phyloP scores from a whole-genome alignment of 2,329 filamentous ascomycete genomes.

The Sclerotinia nivalis region DNA sequence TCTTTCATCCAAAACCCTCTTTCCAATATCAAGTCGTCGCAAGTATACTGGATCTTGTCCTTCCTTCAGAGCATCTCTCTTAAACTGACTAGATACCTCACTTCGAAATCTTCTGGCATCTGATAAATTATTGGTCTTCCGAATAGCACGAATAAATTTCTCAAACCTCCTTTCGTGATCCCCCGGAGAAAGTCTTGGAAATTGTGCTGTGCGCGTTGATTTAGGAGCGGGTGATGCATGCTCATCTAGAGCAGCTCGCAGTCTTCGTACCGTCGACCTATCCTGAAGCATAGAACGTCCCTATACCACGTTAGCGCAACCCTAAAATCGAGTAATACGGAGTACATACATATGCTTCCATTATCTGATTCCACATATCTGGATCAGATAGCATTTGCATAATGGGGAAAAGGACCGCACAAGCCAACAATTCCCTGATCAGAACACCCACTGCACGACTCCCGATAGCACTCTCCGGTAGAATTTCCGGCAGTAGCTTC shows the following conservation, averaged over 20 bases:
- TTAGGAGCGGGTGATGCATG: conserved; percentile 83
- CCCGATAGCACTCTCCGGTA: conserved; percentile 71
- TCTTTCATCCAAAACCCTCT: conserved; percentile 84
- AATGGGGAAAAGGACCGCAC: conserved; percentile 82
- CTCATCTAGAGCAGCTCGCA: conserved; percentile 88
- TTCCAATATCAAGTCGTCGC: conserved; percentile 86
- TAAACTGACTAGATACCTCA: conserved; percentile 88
- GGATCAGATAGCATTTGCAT: conserved; percentile 82
- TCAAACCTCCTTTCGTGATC: conserved; percentile 94
- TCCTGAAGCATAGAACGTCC: conserved; percentile 88
- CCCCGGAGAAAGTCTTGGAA: conserved; percentile 75
- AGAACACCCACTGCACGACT: conserved; percentile 80
- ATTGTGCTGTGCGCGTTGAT: conserved; percentile 62
- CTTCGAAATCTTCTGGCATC: conserved; percentile 91
- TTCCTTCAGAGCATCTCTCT: conserved; percentile 76
- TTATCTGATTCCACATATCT: conserved; percentile 95
- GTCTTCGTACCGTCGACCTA: conserved; percentile 87
- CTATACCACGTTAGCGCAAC: conserved; percentile 41
- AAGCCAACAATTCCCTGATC: conserved; percentile 86
- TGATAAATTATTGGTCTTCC: conserved; percentile 85
- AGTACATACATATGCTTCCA: conserved; percentile 73
- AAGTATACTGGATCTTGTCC: conserved; percentile 84
- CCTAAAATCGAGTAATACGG: not conserved
- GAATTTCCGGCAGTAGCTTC: conserved; percentile 69
- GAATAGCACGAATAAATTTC: conserved; percentile 85